phyloP scores from a whole-genome alignment of 306 rosid species.

The Fagus sylvatica region DNA sequence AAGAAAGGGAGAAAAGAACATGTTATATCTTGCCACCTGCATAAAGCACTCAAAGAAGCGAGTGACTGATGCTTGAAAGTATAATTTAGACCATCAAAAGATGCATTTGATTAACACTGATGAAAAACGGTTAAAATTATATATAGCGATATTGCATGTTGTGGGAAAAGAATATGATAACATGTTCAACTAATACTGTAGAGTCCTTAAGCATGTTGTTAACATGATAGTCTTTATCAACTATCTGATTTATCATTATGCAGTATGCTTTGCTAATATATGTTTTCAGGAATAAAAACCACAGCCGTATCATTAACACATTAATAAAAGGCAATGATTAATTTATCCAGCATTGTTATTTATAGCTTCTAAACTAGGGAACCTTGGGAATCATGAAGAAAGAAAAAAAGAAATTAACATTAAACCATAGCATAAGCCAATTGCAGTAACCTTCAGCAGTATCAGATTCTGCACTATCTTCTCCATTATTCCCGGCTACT shows the following conservation, averaged over 20 bases:
- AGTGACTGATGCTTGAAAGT: background rate
- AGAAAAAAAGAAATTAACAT: background rate
- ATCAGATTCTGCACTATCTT: conserved; percentile 45
- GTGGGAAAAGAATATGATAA: background rate
- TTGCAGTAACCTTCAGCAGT: conserved; percentile 51
- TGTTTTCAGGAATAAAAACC: background rate
- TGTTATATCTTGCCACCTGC: background rate
- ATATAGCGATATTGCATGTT: background rate
- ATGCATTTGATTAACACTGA: background rate
- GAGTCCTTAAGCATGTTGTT: background rate
- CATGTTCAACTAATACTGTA: background rate
- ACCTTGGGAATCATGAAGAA: conserved; percentile 17
- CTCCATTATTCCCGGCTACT: conserved; percentile 37
- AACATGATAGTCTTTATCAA: background rate
- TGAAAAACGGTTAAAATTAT: background rate
- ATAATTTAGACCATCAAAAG: background rate
- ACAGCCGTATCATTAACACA: background rate
- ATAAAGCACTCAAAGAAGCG: background rate
- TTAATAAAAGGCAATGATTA: background rate
- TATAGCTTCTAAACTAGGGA: background rate
- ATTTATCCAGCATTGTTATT: background rate
- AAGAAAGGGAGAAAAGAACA: background rate
- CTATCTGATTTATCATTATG: background rate
- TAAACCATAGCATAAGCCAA: conserved; percentile 12
- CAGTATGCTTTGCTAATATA: background rate